Conservation (phyloP, 2,329 filamentous ascomycete genomes). For the Lecanicillium sp. region DNA sequence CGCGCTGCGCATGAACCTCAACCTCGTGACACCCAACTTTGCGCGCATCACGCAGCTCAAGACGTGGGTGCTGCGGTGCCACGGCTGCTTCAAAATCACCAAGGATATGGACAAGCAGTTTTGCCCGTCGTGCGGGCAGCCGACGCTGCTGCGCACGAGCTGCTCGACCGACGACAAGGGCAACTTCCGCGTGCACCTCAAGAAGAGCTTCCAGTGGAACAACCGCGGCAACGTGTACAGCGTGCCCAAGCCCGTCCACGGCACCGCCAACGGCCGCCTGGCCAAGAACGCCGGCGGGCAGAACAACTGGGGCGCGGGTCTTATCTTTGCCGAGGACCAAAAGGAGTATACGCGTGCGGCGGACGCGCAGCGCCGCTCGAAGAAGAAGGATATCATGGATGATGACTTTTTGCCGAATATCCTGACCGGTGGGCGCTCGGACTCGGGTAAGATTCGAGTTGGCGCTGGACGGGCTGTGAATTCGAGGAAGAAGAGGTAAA, state of each 20-base stretch:
- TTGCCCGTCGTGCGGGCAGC: slow-evolving; percentile 83
- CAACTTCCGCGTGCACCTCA: slow-evolving; percentile 77
- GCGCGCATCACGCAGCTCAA: slow-evolving; percentile 77
- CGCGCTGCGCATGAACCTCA: slow-evolving; percentile 86
- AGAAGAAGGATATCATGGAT: slow-evolving; percentile 84
- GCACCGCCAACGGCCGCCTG: slow-evolving; percentile 70
- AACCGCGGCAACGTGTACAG: slow-evolving; percentile 87
- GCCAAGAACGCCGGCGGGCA: slow-evolving; percentile 66
- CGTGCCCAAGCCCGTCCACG: slow-evolving; percentile 82
- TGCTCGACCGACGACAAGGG: slow-evolving; percentile 79
- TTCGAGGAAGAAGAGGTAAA: slow-evolving; percentile 55
- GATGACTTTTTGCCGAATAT: slow-evolving; percentile 85
- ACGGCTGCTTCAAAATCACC: slow-evolving; percentile 82
- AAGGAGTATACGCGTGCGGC: slow-evolving; percentile 73
- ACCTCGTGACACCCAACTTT: slow-evolving; percentile 72
- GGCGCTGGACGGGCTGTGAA: slow-evolving; percentile 86
- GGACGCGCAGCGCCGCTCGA: slow-evolving; percentile 55
- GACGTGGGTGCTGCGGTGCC: slow-evolving; percentile 85
- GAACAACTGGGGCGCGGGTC: slow-evolving; percentile 73
- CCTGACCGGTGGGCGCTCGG: slow-evolving; percentile 66
- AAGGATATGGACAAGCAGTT: slow-evolving; percentile 86
- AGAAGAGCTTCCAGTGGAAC: slow-evolving; percentile 95
- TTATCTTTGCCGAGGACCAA: slow-evolving; percentile 91
- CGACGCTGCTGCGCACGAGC: slow-evolving; percentile 74
- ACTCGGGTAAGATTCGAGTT: slow-evolving; percentile 63